phyloP scores from a whole-genome alignment of 306 rosid species.

The Cucumis cinereus region DNA sequence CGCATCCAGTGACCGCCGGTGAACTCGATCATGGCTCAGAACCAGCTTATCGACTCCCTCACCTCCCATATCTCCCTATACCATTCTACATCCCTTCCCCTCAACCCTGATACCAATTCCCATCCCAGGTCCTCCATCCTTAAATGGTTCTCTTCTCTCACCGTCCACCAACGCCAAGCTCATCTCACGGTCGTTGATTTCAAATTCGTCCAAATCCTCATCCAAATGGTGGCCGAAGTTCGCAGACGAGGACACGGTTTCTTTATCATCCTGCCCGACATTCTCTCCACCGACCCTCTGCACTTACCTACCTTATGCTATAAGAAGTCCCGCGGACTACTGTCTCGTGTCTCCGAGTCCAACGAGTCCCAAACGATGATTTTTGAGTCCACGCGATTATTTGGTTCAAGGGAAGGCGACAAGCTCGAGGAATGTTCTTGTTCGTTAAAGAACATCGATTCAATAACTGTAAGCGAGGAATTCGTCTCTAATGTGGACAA shows the following conservation, averaged over 20 bases:
- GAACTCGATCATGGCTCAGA: conserved; percentile 41
- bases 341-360: conserved; percentile 42
- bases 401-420: conserved; percentile 54
- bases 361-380: conserved; percentile 19
- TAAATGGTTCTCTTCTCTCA: conserved; percentile 74
- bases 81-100: conserved; percentile 31
- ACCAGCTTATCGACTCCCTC: conserved; percentile 68
- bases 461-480: conserved; percentile 33
- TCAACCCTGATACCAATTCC: conserved; percentile 16
- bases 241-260: conserved; percentile 40
- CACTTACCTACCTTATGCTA: conserved; percentile 59
- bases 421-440: conserved; percentile 33
- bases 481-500: conserved; percentile 35
- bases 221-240: conserved; percentile 49
- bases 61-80: conserved; percentile 82
- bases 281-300: conserved; percentile 33
- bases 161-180: conserved; percentile 57
- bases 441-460: conserved; percentile 31
- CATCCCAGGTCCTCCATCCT: conserved; percentile 44
- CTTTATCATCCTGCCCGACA: conserved; percentile 77
- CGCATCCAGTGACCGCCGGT: conserved; percentile 3
- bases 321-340: conserved; percentile 55
- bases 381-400: conserved; percentile 33
- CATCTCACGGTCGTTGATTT: conserved; percentile 51
- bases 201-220: conserved; percentile 42